A percentile compares a stretch with the other conserved stretches of the same genome.
phyloP scores from a whole-genome alignment of 2,329 filamentous ascomycete species.

The Aspergillus brunneoviolaceus region DNA sequence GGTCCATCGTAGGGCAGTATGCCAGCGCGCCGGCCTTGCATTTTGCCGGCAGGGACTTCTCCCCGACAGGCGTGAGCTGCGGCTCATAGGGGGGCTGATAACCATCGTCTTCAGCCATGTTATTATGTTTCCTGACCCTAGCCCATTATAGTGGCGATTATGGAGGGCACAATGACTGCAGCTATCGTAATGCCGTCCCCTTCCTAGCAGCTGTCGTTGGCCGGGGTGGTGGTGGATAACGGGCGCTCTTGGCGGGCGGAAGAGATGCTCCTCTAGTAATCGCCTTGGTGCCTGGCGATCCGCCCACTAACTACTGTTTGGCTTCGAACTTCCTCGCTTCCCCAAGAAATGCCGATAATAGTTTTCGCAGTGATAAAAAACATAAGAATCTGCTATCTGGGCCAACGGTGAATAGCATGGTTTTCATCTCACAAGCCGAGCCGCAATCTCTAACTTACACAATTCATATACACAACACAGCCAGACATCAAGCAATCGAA shows the following conservation, averaged over 20 bases:
- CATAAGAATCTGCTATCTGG: too few relatives aligned
- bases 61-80: conserved; percentile 40
- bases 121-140: conserved; percentile 11
- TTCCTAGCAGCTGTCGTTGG: conserved; percentile 4
- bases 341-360: too few relatives aligned
- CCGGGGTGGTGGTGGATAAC: conserved; percentile 12
- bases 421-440: too few relatives aligned
- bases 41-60: conserved; percentile 43
- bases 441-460: too few relatives aligned
- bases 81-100: conserved; percentile 23
- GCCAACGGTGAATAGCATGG: too few relatives aligned
- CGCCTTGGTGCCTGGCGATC: conserved; percentile 3
- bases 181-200: background rate
- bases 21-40: conserved; percentile 55
- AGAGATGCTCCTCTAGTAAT: conserved; percentile 5
- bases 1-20: conserved; percentile 81
- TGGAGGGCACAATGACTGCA: background rate
- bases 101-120: conserved; percentile 25
- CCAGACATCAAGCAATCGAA: background rate
- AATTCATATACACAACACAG: background rate
- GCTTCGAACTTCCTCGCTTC: too few relatives aligned
- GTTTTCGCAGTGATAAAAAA: too few relatives aligned
- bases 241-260: conserved; percentile 20
- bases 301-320: background rate
- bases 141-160: conserved; percentile 25